These are phyloP conservation scores for Neurospora terricola DNA, from an alignment of 495 filamentous ascomycete genomes.

Conservation along the genomic window DNA sequence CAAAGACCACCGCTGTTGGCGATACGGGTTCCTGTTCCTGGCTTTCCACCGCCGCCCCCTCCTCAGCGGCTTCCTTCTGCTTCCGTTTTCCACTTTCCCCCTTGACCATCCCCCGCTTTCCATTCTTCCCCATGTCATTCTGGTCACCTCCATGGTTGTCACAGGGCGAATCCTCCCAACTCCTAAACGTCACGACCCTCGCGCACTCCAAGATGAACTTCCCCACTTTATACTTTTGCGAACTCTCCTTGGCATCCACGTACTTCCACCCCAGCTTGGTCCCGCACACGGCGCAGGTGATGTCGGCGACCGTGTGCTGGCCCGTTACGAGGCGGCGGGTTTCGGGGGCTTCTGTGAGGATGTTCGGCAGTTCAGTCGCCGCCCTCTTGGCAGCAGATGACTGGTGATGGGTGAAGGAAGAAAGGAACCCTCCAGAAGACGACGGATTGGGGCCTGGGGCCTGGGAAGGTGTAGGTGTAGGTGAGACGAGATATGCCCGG, in stretches of 20 bases:
- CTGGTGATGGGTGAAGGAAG: background rate
- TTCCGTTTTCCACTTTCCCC: background rate
- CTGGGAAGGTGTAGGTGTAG: constrained; percentile 10
- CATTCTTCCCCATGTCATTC: background rate
- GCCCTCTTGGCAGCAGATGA: constrained; percentile 1
- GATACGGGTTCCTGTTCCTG: background rate
- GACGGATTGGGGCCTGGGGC: constrained; percentile 4
- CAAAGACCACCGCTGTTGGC: constrained; percentile 53
- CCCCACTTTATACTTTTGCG: constrained; percentile 85
- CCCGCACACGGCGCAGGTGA: constrained; percentile 43
- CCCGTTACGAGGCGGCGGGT: constrained; percentile 72
- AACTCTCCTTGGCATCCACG: constrained; percentile 67
- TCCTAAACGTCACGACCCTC: constrained; percentile 52
- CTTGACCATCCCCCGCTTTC: background rate
- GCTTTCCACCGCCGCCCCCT: background rate
- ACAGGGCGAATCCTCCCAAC: constrained; percentile 50
- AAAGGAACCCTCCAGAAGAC: background rate
- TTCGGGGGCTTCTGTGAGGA: constrained; percentile 42
- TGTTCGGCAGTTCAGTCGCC: constrained; percentile 33
- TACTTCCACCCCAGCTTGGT: constrained; percentile 89
- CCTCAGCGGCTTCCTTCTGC: background rate
- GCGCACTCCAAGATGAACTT: constrained; percentile 93
- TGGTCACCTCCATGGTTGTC: too few species aligned
- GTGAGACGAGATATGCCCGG: constrained; percentile 76
- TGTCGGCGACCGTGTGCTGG: constrained; percentile 53